Percentiles rank a stretch among this genome's conserved stretches.
Evolutionary conservation across 1,284 basidiomycete genomes (phyloP).

Genomic region (Ganoderma sinense): DNA sequence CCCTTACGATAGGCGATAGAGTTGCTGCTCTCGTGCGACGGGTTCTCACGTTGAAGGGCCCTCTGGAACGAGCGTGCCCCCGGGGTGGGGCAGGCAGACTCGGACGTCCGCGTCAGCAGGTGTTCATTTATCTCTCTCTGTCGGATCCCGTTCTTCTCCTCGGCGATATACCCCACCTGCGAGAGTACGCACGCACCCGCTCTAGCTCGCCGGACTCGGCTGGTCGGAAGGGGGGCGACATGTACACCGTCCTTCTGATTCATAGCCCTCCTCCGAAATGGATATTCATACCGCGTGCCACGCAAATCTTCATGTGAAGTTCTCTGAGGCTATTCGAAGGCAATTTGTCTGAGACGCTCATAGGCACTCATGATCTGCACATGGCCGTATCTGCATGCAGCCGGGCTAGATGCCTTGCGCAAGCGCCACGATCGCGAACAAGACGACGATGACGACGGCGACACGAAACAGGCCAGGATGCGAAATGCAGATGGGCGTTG

Average conservation of each 20-base stretch:
- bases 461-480: neutral
- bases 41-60: constrained; percentile 2
- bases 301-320: constrained; percentile 3
- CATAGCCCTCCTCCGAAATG: neutral
- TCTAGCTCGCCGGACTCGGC: neutral
- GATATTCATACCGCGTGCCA: neutral
- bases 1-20: neutral
- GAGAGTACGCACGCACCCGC: neutral
- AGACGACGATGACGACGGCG: neutral
- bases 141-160: constrained; percentile 11
- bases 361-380: neutral
- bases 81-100: neutral
- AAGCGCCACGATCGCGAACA: neutral
- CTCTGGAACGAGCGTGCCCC: constrained; percentile 3
- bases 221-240: neutral
- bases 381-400: neutral
- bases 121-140: constrained; percentile 9
- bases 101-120: constrained; percentile 1
- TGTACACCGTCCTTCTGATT: neutral
- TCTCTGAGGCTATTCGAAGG: neutral
- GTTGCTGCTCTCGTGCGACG: constrained; percentile 1
- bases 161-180: constrained; percentile 8
- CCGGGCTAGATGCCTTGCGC: neutral
- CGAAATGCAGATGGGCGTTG: constrained; percentile 9
- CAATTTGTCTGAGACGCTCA: constrained; percentile 2